Evolutionary conservation across 768 basidiomycete genomes (phyloP), one percentile per base, ranked within the genome.

Genomic region (Inosperma sp.): DNA sequence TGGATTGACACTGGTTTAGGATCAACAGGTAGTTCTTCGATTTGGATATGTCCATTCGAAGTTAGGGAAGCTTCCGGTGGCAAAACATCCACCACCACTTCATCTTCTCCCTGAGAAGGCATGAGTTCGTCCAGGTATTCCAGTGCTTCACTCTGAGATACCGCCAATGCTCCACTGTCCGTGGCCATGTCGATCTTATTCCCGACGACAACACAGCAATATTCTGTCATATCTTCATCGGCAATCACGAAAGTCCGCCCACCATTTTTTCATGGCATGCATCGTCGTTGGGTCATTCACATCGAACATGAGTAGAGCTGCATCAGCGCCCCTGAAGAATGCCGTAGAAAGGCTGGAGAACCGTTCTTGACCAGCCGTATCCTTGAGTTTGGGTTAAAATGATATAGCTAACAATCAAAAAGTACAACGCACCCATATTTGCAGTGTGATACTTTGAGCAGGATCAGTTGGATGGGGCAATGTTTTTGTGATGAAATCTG

Each of bases 291-390:
- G 81, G 3, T 77, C 63, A 56, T 84, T 88, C 25, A 87, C 84
- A 60, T 92, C 88, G 64, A 86, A 93, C 72, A 91, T 79, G 56
- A 93, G 76, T 13, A 93, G 54, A 1, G 78, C 88, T 1, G 89
- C 91, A 59, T 92, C 88, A 3, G 89, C 87, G 2, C 87, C 87
- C 5, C 91, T 80, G 58, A 90, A 93, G 68, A 93, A 93, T 0
- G 91, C 88, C 0, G 79, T 73, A 0, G 89, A 88, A 14, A 93
- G 76, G 33, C 79, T 83, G 1, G 88, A 88, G 70, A 93, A 93
- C 4, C 91, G 80, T 60, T 93, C 90, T 64, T 93, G 91, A 2
- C 91, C 90, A 1, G 88, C 87, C 0, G 88, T 91, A 61, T 92
- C 89, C 84, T 89, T 57, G n/a, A n/a, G n/a, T n/a, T 17, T 52